Evolutionary conservation across 768 basidiomycete genomes (phyloP).

Genomic region (Zangia roseola): DNA sequence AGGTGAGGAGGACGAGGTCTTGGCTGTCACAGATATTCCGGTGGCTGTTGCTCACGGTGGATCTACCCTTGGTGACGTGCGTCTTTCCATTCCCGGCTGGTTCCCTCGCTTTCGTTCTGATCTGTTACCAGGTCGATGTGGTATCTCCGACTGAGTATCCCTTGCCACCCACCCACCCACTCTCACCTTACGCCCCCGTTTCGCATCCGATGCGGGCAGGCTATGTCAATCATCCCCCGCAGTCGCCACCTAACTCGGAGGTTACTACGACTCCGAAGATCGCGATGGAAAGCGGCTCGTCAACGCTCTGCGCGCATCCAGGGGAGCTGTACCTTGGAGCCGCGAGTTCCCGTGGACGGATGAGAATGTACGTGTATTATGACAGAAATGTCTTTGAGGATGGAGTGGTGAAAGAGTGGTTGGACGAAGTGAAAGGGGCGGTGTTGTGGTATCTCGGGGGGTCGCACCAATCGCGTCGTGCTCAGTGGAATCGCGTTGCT

Average conservation of each 20-base stretch:
- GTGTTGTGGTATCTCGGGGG: conserved; percentile 32
- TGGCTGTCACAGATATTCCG: conserved; percentile 8
- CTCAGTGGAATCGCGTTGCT: too few relatives aligned
- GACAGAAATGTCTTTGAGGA: conserved; percentile 49
- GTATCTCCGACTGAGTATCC: conserved; percentile 34
- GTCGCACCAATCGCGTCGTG: neutral
- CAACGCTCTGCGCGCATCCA: too few relatives aligned
- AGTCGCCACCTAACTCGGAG: neutral
- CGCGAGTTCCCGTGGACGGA: conserved; percentile 13
- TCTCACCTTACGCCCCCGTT: conserved; percentile 5
- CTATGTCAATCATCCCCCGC: neutral
- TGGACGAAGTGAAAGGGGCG: conserved; percentile 42
- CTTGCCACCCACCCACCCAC: conserved; percentile 15
- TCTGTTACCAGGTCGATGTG: conserved; percentile 25
- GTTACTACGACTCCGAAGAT: conserved; percentile 7
- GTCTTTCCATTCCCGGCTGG: neutral
- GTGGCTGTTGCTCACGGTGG: conserved; percentile 15
- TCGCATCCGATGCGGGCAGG: conserved; percentile 13
- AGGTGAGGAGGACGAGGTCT: neutral
- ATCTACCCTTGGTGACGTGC: conserved; percentile 32
- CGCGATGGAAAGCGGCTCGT: neutral
- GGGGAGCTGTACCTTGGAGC: too few relatives aligned
- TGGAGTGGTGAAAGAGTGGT: conserved; percentile 43
- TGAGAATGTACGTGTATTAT: conserved; percentile 36
- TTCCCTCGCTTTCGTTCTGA: too few relatives aligned